Conservation (phyloP, 176 grass and related monocot species). For the Oryza punctata region DNA sequence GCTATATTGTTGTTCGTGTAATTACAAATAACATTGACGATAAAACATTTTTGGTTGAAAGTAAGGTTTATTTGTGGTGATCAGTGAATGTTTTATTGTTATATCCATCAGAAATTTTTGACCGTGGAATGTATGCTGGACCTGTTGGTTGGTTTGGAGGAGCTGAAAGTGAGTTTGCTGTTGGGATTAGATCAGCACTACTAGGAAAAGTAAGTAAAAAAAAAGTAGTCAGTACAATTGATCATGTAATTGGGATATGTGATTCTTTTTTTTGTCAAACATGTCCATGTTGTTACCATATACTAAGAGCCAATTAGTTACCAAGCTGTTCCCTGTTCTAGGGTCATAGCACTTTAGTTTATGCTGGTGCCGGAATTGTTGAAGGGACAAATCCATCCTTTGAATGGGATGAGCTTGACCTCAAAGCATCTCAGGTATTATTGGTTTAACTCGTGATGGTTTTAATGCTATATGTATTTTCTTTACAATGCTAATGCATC, state of each 20-base stretch:
- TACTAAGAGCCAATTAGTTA: conserved; percentile 12
- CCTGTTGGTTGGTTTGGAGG: conserved; percentile 98
- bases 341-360: conserved; percentile 74
- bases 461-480: not conserved
- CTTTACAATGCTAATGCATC: conserved; percentile 21
- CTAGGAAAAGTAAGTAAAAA: conserved; percentile 79
- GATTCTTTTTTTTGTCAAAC: conserved; percentile 17
- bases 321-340: conserved; percentile 31
- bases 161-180: conserved; percentile 91
- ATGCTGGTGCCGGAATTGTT: conserved; percentile 90
- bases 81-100: not conserved
- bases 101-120: conserved; percentile 66
- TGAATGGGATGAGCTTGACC: conserved; percentile 87
- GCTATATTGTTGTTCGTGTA: not conserved
- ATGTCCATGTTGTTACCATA: not conserved
- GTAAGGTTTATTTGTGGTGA: not conserved
- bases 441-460: not conserved
- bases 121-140: conserved; percentile 94
- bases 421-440: conserved; percentile 81
- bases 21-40: not conserved
- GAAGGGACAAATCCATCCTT: conserved; percentile 88
- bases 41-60: not conserved
- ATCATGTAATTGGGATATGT: not conserved
- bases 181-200: conserved; percentile 93
- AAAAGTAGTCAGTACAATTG: not conserved